phyloP scores from a whole-genome alignment of 179 eudicot species.

The Camellia oleifera region DNA sequence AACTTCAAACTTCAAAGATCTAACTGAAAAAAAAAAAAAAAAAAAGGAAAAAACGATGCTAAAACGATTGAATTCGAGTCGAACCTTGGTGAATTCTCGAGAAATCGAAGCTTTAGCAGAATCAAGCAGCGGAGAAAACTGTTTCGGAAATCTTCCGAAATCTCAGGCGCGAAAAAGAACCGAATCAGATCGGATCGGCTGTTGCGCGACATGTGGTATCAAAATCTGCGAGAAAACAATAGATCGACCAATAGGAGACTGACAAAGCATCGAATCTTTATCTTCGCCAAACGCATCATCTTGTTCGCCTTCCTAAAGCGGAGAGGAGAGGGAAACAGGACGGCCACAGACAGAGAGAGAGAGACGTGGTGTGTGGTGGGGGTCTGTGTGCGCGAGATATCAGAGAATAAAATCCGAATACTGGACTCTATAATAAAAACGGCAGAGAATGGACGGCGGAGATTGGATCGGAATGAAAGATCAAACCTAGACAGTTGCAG shows the following conservation, averaged over 20 bases:
- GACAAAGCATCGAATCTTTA: constrained; percentile 1
- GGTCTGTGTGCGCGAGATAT: background rate
- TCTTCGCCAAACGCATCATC: constrained; percentile 3
- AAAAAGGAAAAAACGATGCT: too few species aligned
- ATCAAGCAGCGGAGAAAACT: background rate
- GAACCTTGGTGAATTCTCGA: background rate
- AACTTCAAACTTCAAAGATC: background rate
- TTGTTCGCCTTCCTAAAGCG: background rate
- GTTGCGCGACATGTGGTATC: background rate
- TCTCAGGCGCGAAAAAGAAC: background rate
- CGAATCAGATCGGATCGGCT: background rate
- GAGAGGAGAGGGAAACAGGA: background rate
- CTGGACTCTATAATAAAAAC: too few species aligned
- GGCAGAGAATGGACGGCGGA: too few species aligned
- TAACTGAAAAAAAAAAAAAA: background rate
- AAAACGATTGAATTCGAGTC: background rate
- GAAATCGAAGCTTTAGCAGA: background rate
- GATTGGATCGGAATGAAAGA: too few species aligned
- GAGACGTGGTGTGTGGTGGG: too few species aligned
- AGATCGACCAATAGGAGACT: constrained; percentile 14
- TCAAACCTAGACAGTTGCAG: too few species aligned
- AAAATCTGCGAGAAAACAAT: background rate
- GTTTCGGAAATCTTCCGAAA: background rate
- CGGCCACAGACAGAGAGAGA: background rate
- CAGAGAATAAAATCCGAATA: too few species aligned